Evolutionary conservation across 2,329 filamentous ascomycete genomes (phyloP).

Genomic region (Pseudocercospora musae): DNA sequence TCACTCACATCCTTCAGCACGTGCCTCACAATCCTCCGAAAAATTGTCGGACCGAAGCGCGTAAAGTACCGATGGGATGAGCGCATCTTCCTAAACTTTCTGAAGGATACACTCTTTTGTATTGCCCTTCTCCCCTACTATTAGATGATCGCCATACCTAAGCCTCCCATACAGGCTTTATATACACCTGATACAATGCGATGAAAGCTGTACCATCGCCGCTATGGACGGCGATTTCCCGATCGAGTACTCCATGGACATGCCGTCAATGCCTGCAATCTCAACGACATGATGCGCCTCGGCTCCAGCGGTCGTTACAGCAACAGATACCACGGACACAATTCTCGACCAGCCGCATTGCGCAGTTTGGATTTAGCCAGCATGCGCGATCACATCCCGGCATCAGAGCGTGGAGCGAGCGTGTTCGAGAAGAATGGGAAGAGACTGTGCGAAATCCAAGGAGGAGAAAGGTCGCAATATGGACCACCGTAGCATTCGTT

Average conservation of each 20-base stretch:
- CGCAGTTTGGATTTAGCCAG: constrained; percentile 2
- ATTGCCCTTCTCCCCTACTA: not conserved
- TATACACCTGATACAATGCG: constrained; percentile 19
- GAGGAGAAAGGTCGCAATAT: constrained; percentile 32
- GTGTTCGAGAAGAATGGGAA: constrained; percentile 15
- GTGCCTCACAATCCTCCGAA: not conserved
- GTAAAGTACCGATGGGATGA: not conserved
- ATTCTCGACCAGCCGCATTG: constrained; percentile 2
- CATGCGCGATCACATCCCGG: constrained; percentile 23
- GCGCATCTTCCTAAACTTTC: constrained; percentile 3
- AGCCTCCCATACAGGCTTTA: not conserved
- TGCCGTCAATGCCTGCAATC: constrained; percentile 27
- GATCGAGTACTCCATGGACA: constrained; percentile 16
- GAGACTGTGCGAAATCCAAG: constrained; percentile 14
- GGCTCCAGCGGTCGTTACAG: not conserved
- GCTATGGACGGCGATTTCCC: constrained; percentile 15
- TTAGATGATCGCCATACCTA: not conserved
- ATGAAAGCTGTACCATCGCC: constrained; percentile 25
- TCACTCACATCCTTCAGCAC: not conserved
- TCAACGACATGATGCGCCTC: constrained; percentile 8
- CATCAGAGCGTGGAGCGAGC: constrained; percentile 31
- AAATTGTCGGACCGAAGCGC: not conserved
- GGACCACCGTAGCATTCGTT: constrained; percentile 31
- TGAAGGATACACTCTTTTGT: not conserved
- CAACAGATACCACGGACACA: not conserved